Conservation (phyloP, 1,284 basidiomycete species). For the Cryptococcus wingfieldii region DNA sequence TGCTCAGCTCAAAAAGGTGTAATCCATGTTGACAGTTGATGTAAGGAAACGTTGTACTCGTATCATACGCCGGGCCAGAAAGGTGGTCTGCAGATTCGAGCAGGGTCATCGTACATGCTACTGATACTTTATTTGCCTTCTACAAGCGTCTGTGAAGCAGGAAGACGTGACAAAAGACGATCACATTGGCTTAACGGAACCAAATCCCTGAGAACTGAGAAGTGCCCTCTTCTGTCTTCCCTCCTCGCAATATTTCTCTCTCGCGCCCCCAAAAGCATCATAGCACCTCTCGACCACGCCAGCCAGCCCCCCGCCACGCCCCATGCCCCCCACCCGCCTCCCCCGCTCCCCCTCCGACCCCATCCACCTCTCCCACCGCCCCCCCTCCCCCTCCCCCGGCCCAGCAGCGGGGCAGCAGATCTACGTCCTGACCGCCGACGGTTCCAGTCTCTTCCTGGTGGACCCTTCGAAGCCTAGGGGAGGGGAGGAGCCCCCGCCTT, state of each 20-base stretch:
- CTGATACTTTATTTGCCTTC: background rate
- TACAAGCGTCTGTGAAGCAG: background rate
- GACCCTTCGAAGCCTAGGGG: constrained; percentile 30
- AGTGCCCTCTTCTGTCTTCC: background rate
- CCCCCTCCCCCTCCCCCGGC: background rate
- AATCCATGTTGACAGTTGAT: too few relatives aligned
- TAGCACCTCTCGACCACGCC: too few relatives aligned
- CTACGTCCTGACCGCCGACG: constrained; percentile 46
- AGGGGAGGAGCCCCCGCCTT: constrained; percentile 42
- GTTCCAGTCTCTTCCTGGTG: constrained; percentile 36
- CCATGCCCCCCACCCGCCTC: constrained; percentile 6
- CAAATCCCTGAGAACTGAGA: too few relatives aligned
- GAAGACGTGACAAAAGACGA: background rate
- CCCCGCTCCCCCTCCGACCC: constrained; percentile 19
- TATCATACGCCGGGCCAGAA: too few relatives aligned
- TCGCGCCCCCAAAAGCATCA: constrained; percentile 28
- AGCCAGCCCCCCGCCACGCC: constrained; percentile 23
- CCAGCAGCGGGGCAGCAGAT: constrained; percentile 18
- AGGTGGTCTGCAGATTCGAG: too few relatives aligned
- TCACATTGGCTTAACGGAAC: background rate
- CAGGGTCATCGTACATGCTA: background rate
- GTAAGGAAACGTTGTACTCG: background rate
- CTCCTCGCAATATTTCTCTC: constrained; percentile 25
- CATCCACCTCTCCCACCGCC: constrained; percentile 4
- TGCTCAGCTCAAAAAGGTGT: constrained; percentile 38